Evolutionary conservation across 176 grass and related monocot genomes (phyloP).

Genomic region (Musa itinerans): DNA sequence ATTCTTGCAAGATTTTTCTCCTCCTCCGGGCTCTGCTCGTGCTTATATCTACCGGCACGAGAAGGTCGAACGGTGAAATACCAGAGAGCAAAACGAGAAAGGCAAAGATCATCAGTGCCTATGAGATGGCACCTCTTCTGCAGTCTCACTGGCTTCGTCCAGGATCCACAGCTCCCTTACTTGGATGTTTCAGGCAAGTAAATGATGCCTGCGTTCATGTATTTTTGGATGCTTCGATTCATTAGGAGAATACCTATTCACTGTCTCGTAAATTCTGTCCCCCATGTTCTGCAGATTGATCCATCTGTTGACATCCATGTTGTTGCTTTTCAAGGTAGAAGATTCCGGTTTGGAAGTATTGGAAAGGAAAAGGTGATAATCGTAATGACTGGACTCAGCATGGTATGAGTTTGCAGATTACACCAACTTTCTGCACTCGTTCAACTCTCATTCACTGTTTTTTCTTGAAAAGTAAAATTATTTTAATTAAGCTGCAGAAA

Average conservation of each 20-base stretch:
- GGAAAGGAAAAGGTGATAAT: slow-evolving; percentile 48
- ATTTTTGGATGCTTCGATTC: too few relatives aligned
- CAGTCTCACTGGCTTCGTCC: not conserved
- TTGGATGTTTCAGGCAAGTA: not conserved
- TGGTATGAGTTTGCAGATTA: slow-evolving; percentile 24
- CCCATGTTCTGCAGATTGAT: not conserved
- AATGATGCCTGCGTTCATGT: not conserved
- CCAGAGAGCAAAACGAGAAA: not conserved
- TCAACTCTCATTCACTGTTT: too few relatives aligned
- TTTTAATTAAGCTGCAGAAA: too few relatives aligned
- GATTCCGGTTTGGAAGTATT: slow-evolving; percentile 52
- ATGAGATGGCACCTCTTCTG: not conserved
- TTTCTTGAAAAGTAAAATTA: too few relatives aligned
- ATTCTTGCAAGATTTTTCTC: not conserved
- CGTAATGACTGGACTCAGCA: slow-evolving; percentile 71
- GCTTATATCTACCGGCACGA: not conserved
- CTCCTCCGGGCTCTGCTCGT: not conserved
- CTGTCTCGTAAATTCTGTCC: too few relatives aligned
- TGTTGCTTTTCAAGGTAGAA: slow-evolving; percentile 30
- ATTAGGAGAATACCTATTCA: too few relatives aligned
- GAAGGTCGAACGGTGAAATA: not conserved
- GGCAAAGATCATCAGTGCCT: not conserved
- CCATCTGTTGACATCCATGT: not conserved
- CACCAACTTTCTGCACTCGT: too few relatives aligned
- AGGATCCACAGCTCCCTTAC: not conserved